Evolutionary conservation across 1,284 basidiomycete species (phyloP), one percentile per base, ranked within the genome.

Genomic region (Anthracocystis setariae): DNA sequence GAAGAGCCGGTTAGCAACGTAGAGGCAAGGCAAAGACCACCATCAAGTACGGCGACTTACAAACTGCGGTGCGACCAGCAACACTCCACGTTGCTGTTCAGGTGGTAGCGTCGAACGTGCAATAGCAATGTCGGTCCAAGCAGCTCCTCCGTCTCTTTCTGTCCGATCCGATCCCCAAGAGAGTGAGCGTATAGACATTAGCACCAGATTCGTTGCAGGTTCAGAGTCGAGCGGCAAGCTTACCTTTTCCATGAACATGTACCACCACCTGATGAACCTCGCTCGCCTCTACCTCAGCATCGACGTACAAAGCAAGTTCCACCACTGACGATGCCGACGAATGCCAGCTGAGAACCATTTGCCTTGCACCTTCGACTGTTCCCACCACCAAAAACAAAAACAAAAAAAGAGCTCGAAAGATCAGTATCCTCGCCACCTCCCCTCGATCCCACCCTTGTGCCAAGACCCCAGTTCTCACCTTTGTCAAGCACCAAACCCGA

Each of bases 221-320:
- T n/a, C n/a, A n/a, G n/a, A n/a, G n/a, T n/a, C n/a, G n/a, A n/a
- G n/a, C n/a, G n/a, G n/a, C n/a, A n/a, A n/a, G 40, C 43, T 24
- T 23, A 66, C 63, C 63, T 59, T 45, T 54, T 8, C 63, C 63
- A 39, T 59, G 63, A 8, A 66, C 24, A 32, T 60, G 56, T 8
- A 66, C 40, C 0, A 60, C 52, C 17, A 66, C 52, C 5, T 55
- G 56, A 17, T 66, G 51, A 20, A 66, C 43, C 27, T 12, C 23
- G 21, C 54, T 3, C 25, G 7, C 0, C 17, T 9, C 20, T 23
- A 32, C 29, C 23, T 32, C 20, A 17, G 21, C 25, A 23, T 58
- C 62, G 8, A 50, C 17, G 20, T 46, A 50, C 1, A 58, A 15
- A 0, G 55, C 35, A 8, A 65, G 13, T 17, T 46, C 24, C 3